A percentile compares a stretch with the other conserved stretches of the same genome.
phyloP scores from a whole-genome alignment of 495 filamentous ascomycete species.

The Talaromyces wortmannii region DNA sequence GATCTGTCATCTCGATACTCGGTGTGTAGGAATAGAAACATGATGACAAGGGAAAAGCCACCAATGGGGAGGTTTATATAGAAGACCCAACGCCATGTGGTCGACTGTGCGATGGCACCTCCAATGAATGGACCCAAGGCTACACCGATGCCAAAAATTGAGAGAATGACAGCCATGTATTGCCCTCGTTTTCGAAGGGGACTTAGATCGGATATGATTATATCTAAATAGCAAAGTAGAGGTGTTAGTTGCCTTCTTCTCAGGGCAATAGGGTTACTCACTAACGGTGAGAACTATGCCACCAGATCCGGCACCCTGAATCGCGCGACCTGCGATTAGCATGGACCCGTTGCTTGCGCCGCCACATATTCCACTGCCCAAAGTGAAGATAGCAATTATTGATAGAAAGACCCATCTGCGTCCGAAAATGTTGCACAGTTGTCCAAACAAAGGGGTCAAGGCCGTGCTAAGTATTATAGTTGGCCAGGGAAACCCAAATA shows the following conservation, averaged over 20 bases:
- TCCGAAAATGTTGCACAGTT: slow-evolving; percentile 66
- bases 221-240: background rate
- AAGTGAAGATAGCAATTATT: slow-evolving; percentile 66
- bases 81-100: slow-evolving; percentile 30
- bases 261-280: slow-evolving; percentile 38
- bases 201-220: background rate
- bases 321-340: slow-evolving; percentile 65
- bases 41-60: slow-evolving; percentile 3
- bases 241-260: background rate
- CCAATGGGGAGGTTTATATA: slow-evolving; percentile 14
- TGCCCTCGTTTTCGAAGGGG: slow-evolving; percentile 21
- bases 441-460: slow-evolving; percentile 57
- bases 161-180: slow-evolving; percentile 33
- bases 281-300: slow-evolving; percentile 75
- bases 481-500: background rate
- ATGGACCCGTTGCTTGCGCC: slow-evolving; percentile 60
- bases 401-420: slow-evolving; percentile 67
- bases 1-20: slow-evolving; percentile 4
- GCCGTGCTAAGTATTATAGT: slow-evolving; percentile 13
- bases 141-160: slow-evolving; percentile 11
- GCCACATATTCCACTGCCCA: slow-evolving; percentile 57
- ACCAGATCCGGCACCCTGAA: slow-evolving; percentile 81
- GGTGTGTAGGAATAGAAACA: slow-evolving; percentile 11
- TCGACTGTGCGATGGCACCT: slow-evolving; percentile 26
- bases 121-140: slow-evolving; percentile 31